These are phyloP conservation scores for Colletotrichum sansevieriae DNA, from an alignment of 2,329 filamentous ascomycete species.

Conservation along the genomic window DNA sequence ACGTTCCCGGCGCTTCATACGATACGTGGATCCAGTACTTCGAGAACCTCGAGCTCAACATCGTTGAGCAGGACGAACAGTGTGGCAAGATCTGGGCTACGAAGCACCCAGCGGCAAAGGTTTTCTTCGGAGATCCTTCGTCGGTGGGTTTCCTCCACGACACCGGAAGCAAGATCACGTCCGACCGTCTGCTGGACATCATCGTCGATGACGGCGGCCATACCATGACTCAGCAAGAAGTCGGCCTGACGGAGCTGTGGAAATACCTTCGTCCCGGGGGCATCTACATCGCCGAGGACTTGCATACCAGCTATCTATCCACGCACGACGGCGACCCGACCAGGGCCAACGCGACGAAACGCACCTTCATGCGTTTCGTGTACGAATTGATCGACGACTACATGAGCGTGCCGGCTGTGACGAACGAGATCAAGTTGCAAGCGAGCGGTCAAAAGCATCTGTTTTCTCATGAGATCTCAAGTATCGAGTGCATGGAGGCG, in stretches of 20 bases:
- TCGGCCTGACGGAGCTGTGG: conserved; percentile 52
- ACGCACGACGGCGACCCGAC: conserved; percentile 46
- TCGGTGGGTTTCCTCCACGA: conserved; percentile 51
- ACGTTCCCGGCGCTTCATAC: conserved; percentile 55
- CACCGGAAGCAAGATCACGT: conserved; percentile 48
- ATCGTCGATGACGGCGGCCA: conserved; percentile 57
- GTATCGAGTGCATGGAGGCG: conserved; percentile 49
- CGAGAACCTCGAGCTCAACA: conserved; percentile 55
- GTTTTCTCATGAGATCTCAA: conserved; percentile 45
- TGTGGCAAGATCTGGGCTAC: conserved; percentile 53
- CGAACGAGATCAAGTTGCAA: conserved; percentile 37
- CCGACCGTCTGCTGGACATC: conserved; percentile 52
- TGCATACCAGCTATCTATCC: conserved; percentile 48
- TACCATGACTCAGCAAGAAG: conserved; percentile 54
- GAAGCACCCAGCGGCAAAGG: conserved; percentile 51
- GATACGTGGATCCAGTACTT: conserved; percentile 57
- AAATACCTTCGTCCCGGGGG: conserved; percentile 52
- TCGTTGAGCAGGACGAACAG: conserved; percentile 54
- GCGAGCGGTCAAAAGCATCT: conserved; percentile 40
- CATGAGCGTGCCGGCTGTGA: conserved; percentile 10
- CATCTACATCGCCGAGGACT: conserved; percentile 52
- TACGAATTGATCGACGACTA: conserved; percentile 47
- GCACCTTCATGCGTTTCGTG: conserved; percentile 47
- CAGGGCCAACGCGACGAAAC: conserved; percentile 42
- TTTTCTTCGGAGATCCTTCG: conserved; percentile 56